These are phyloP conservation scores for Trichoderma asperellum DNA, from an alignment of 2,329 filamentous ascomycete genomes.

Conservation along the genomic window DNA sequence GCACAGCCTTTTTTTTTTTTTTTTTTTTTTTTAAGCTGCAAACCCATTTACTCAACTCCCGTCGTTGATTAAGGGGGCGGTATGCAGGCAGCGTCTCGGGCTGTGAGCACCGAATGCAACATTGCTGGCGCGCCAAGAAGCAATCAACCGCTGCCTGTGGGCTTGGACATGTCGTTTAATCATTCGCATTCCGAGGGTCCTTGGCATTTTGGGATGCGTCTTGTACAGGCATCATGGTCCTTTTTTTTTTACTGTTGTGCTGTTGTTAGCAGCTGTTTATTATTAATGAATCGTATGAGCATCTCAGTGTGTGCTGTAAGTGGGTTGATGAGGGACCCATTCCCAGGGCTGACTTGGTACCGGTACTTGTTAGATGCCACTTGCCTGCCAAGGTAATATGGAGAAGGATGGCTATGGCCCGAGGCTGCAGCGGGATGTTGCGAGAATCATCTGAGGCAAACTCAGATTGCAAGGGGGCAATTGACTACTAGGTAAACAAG, in stretches of 20 bases:
- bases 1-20: neutral
- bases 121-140: constrained; percentile 6
- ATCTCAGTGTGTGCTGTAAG: neutral
- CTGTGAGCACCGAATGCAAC: constrained; percentile 6
- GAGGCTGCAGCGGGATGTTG: neutral
- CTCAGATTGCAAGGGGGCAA: neutral
- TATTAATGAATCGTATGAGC: constrained; percentile 1
- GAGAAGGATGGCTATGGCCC: neutral
- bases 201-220: constrained; percentile 2
- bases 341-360: constrained; percentile 24
- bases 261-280: neutral
- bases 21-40: neutral
- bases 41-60: neutral
- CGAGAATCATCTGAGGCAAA: neutral
- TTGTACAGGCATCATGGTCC: neutral
- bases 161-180: neutral
- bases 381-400: neutral
- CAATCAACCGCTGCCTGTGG: neutral
- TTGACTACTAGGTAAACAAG: neutral
- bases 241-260: neutral
- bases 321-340: constrained; percentile 4
- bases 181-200: constrained; percentile 14
- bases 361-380: neutral
- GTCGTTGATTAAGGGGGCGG: neutral
- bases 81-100: neutral